phyloP scores from a whole-genome alignment of 2,329 filamentous ascomycete species.

The Phyllosticta paracitricarpa region DNA sequence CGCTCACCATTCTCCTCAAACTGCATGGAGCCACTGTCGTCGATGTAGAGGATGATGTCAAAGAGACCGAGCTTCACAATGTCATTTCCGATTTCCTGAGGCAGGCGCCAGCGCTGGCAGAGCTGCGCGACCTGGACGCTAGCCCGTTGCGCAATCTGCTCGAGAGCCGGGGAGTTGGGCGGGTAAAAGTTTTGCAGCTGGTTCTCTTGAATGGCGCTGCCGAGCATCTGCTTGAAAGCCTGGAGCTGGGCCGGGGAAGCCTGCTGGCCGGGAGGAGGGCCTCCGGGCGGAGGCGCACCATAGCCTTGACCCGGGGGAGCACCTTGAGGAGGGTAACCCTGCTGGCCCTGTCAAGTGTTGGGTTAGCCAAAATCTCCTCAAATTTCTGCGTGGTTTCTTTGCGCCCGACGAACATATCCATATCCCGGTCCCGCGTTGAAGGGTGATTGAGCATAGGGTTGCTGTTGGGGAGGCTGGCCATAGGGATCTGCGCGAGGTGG shows the following conservation, averaged over 20 bases:
- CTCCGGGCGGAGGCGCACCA: slow-evolving; percentile 18
- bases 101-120: slow-evolving; percentile 47
- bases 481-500: slow-evolving; percentile 10
- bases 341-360: not conserved
- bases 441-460: slow-evolving; percentile 15
- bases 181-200: slow-evolving; percentile 49
- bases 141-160: slow-evolving; percentile 42
- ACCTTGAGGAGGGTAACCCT: slow-evolving; percentile 23
- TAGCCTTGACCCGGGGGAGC: slow-evolving; percentile 23
- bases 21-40: slow-evolving; percentile 60
- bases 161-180: slow-evolving; percentile 40
- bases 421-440: slow-evolving; percentile 15
- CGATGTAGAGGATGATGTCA: slow-evolving; percentile 53
- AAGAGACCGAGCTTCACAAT: slow-evolving; percentile 53
- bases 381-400: not conserved
- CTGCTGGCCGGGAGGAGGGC: slow-evolving; percentile 27
- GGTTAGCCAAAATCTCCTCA: slow-evolving; percentile 1
- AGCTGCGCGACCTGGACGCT: slow-evolving; percentile 44
- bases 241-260: slow-evolving; percentile 41
- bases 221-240: slow-evolving; percentile 47
- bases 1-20: slow-evolving; percentile 58
- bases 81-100: slow-evolving; percentile 51
- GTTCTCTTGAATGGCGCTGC: slow-evolving; percentile 50
- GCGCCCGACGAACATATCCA: slow-evolving; percentile 16
- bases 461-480: slow-evolving; percentile 12